A percentile compares a stretch with the other conserved stretches of the same genome.
phyloP scores from a whole-genome alignment of 805 yeast species.

The Nadsonia fulvescens region DNA sequence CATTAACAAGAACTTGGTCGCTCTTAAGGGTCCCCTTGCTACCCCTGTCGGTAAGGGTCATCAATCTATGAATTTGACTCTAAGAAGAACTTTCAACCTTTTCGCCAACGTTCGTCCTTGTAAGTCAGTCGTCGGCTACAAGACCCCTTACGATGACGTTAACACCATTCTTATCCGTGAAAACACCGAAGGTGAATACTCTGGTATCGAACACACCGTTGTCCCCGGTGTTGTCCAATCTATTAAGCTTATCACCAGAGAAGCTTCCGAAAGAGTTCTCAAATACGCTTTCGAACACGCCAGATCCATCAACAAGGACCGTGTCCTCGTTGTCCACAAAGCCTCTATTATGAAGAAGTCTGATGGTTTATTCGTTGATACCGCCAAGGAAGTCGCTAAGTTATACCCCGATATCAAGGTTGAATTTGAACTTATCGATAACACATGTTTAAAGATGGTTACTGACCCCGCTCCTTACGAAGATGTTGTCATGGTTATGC shows the following conservation, averaged over 20 bases:
- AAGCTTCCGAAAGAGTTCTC: constrained; percentile 91
- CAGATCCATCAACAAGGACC: constrained; percentile 66
- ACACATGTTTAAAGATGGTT: constrained; percentile 82
- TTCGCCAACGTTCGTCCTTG: constrained; percentile 98
- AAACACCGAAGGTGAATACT: constrained; percentile 97
- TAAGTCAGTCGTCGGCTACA: constrained; percentile 79
- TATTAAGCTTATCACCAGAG: constrained; percentile 88
- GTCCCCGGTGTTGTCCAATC: constrained; percentile 98
- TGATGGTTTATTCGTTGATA: constrained; percentile 88
- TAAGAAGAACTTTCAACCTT: constrained; percentile 90
- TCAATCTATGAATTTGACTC: constrained; percentile 88
- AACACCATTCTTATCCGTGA: constrained; percentile 95
- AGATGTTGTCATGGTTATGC: constrained; percentile 92
- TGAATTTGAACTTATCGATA: constrained; percentile 79
- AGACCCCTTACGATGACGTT: constrained; percentile 78
- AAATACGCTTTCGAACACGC: constrained; percentile 97
- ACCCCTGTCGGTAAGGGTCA: constrained; percentile 99
- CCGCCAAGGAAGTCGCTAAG: constrained; percentile 76
- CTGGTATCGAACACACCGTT: constrained; percentile 96
- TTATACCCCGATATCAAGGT: constrained; percentile 83
- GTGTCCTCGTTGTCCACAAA: constrained; percentile 90
- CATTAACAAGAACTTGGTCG: constrained; percentile 83
- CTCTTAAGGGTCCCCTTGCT: constrained; percentile 94
- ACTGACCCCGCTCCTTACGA: constrained; percentile 76
- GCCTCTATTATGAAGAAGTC: constrained; percentile 96